These are phyloP conservation scores for Viridothelium virens DNA, from an alignment of 495 filamentous ascomycete genomes.

Conservation along the genomic window DNA sequence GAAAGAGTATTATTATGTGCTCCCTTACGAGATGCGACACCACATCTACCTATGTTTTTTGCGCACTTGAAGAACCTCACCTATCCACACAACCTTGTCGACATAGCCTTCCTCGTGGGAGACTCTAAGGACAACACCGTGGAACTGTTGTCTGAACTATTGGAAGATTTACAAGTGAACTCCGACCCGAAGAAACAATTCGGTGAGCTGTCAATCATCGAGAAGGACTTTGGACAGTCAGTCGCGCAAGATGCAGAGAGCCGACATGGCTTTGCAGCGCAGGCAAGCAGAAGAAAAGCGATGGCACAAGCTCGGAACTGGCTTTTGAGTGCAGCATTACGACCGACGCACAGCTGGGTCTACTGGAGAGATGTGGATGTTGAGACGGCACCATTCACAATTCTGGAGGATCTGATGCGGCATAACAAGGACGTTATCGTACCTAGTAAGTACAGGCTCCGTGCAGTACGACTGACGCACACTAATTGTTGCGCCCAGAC, in stretches of 20 bases:
- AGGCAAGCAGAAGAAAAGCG: constrained; percentile 84
- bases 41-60: constrained; percentile 98
- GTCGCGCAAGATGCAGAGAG: constrained; percentile 98
- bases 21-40: constrained; percentile 84
- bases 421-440: constrained; percentile 99
- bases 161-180: constrained; percentile 74
- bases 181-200: constrained; percentile 71
- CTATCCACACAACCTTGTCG: constrained; percentile 93
- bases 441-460: constrained; percentile 67
- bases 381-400: constrained; percentile 90
- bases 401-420: constrained; percentile 95
- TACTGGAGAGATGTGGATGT: constrained; percentile 99
- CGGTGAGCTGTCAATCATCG: constrained; percentile 94
- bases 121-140: constrained; percentile 93
- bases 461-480: background rate
- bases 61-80: constrained; percentile 91
- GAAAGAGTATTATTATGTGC: constrained; percentile 95
- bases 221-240: constrained; percentile 98
- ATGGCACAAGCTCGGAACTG: constrained; percentile 99
- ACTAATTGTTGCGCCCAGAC: constrained; percentile 40
- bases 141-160: constrained; percentile 59
- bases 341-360: constrained; percentile 97
- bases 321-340: constrained; percentile 85
- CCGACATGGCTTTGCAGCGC: constrained; percentile 93
- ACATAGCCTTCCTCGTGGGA: constrained; percentile 93